Percentiles rank a stretch among this genome's conserved stretches.
Evolutionary conservation across 2,329 filamentous ascomycete species (phyloP).

Genomic region (Fusarium setosum): DNA sequence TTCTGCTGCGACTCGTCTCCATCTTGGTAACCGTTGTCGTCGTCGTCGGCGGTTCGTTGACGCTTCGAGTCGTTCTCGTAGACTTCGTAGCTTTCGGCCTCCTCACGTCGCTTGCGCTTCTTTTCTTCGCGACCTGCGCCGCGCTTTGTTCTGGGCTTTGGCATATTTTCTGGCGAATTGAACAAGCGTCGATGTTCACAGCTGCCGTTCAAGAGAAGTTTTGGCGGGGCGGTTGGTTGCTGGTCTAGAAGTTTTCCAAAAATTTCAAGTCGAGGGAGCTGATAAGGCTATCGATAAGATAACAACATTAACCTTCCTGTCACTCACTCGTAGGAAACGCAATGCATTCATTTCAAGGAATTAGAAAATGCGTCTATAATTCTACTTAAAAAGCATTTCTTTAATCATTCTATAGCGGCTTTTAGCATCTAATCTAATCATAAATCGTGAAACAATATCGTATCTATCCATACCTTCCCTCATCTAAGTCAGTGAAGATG

Average conservation of each 20-base stretch:
- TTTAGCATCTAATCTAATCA: conserved; percentile 1
- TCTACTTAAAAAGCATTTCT: neutral
- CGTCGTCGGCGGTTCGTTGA: conserved; percentile 38
- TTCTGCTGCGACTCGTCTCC: conserved; percentile 40
- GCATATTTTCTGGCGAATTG: conserved; percentile 47
- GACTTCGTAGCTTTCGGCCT: conserved; percentile 33
- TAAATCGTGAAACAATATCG: neutral
- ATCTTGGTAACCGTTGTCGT: conserved; percentile 39
- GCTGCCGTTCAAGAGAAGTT: conserved; percentile 12
- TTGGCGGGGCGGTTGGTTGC: conserved; percentile 27
- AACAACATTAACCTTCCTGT: neutral
- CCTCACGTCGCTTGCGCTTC: conserved; percentile 53
- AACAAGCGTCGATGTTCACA: conserved; percentile 2
- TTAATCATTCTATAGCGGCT: neutral
- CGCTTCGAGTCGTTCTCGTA: conserved; percentile 40
- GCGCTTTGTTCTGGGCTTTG: conserved; percentile 57
- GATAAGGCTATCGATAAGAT: conserved; percentile 35
- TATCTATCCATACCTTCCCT: neutral
- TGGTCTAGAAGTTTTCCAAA: conserved; percentile 31
- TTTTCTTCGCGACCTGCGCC: conserved; percentile 53
- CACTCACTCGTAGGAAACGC: neutral
- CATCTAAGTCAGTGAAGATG: neutral
- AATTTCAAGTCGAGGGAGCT: conserved; percentile 1
- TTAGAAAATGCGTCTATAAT: too few relatives aligned
- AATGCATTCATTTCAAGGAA: too few relatives aligned